Conservation (phyloP, 495 filamentous ascomycete species). For the Hypoxylon crocopeplum region DNA sequence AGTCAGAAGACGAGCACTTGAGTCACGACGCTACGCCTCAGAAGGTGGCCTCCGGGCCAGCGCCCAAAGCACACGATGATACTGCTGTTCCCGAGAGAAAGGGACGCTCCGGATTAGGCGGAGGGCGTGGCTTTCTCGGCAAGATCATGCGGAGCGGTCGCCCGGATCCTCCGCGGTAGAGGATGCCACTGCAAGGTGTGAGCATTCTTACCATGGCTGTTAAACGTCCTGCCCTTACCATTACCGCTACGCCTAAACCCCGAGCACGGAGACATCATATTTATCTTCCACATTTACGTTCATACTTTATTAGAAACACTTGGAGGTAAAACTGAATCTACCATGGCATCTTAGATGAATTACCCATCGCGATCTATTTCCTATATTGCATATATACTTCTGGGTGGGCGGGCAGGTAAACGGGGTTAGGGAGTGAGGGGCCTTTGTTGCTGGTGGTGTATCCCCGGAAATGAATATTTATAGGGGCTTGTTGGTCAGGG, state of each 20-base stretch:
- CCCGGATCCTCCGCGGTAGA: conserved; percentile 22
- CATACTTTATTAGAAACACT: neutral
- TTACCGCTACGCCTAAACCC: no score
- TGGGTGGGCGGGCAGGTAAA: conserved; percentile 10
- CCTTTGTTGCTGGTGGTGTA: no score
- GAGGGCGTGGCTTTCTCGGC: conserved; percentile 16
- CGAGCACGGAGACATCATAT: no score
- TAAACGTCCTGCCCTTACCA: neutral
- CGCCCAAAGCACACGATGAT: conserved; percentile 3
- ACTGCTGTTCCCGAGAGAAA: conserved; percentile 19
- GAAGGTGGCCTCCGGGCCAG: conserved; percentile 1
- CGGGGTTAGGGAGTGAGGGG: conserved; percentile 21
- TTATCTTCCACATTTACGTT: no score
- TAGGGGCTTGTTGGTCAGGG: no score
- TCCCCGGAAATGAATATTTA: no score
- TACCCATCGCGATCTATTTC: conserved; percentile 9
- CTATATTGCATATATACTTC: conserved; percentile 8
- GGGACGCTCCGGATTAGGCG: conserved; percentile 14
- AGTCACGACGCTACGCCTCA: conserved; percentile 11
- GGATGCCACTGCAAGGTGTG: neutral
- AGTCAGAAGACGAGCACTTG: conserved; percentile 35
- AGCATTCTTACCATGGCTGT: neutral
- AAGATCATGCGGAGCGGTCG: conserved; percentile 33
- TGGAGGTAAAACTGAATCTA: no score
- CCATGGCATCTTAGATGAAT: conserved; percentile 3